A percentile compares a stretch with the other conserved stretches of the same genome.
These are phyloP conservation scores for Nakazawaea wickerhamii DNA, from an alignment of 805 yeast species.

Conservation along the genomic window DNA sequence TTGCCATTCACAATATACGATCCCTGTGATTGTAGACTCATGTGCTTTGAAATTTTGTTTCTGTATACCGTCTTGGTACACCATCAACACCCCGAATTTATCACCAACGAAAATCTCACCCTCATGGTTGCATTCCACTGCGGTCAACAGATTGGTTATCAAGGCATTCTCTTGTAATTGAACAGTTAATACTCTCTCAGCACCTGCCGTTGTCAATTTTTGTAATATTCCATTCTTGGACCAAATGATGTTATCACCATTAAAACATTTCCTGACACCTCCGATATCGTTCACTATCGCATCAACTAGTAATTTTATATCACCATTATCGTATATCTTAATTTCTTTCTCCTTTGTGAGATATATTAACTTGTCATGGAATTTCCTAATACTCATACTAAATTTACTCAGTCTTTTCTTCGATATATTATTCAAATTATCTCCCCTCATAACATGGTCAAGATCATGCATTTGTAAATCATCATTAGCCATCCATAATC, in stretches of 20 bases:
- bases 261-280: conserved; percentile 32
- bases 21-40: conserved; percentile 45
- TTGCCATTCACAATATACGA: conserved; percentile 29
- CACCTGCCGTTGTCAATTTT: conserved; percentile 15
- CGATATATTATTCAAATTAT: not conserved
- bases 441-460: conserved; percentile 14
- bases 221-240: conserved; percentile 38
- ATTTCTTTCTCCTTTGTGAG: conserved; percentile 34
- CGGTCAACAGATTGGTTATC: conserved; percentile 34
- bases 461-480: conserved; percentile 15
- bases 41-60: conserved; percentile 37
- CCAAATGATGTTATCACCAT: conserved; percentile 32
- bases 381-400: too few species aligned
- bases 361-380: conserved; percentile 26
- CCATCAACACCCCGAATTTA: conserved; percentile 36
- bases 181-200: conserved; percentile 14
- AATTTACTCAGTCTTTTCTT: conserved; percentile 18
- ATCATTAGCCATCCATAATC: conserved; percentile 16
- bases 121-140: conserved; percentile 29
- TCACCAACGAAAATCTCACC: conserved; percentile 40
- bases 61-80: conserved; percentile 20
- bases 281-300: conserved; percentile 32
- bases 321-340: conserved; percentile 23
- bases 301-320: conserved; percentile 27
- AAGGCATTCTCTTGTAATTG: conserved; percentile 26